phyloP scores from a whole-genome alignment of 257 asterid genomes.

The Przewalskia tangutica region DNA sequence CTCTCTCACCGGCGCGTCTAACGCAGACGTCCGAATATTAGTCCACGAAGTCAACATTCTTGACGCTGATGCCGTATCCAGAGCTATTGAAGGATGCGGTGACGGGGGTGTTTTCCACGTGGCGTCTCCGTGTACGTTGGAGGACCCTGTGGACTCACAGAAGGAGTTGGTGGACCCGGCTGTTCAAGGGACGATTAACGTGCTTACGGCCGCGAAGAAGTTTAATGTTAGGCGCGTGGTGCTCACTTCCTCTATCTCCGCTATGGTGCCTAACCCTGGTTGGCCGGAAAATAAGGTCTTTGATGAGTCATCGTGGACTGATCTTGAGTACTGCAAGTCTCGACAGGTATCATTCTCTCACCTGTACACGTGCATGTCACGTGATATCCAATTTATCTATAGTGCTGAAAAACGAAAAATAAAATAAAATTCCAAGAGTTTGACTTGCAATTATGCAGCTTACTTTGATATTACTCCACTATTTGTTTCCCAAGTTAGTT shows the following conservation, averaged over 20 bases:
- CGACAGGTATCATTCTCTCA: constrained; percentile 44
- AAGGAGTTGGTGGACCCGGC: constrained; percentile 79
- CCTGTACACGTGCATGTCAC: neutral
- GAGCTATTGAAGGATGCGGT: constrained; percentile 53
- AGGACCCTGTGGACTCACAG: constrained; percentile 77
- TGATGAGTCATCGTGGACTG: constrained; percentile 84
- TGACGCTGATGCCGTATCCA: constrained; percentile 47
- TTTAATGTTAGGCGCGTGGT: constrained; percentile 68
- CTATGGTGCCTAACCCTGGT: constrained; percentile 71
- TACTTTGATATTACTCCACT: too few species aligned
- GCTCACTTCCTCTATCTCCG: constrained; percentile 82
- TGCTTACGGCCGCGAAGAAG: constrained; percentile 73
- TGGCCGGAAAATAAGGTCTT: constrained; percentile 53
- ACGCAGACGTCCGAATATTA: constrained; percentile 24
- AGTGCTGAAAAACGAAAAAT: neutral
- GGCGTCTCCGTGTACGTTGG: constrained; percentile 90
- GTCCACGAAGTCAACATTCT: constrained; percentile 55
- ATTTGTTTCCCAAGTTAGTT: neutral
- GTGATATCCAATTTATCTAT: neutral
- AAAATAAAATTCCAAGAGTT: too few species aligned
- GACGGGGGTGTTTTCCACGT: constrained; percentile 88
- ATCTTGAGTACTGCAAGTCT: constrained; percentile 62
- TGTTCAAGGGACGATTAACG: constrained; percentile 64
- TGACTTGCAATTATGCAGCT: neutral
- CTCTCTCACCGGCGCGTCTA: constrained; percentile 51